These are phyloP conservation scores for Salix brachista DNA, from an alignment of 345 rosid genomes.

Conservation along the genomic window DNA sequence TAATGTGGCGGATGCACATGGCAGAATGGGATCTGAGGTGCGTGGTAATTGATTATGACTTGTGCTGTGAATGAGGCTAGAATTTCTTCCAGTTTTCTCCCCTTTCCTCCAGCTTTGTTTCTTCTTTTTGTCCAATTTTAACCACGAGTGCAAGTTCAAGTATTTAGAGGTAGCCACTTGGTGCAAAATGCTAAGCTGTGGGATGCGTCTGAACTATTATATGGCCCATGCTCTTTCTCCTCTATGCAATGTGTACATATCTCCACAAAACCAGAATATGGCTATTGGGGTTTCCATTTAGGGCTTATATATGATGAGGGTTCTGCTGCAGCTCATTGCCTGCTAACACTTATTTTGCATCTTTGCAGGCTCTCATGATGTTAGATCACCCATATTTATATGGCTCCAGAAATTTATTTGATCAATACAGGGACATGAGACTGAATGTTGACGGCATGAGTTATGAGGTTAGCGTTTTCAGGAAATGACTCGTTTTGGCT, in stretches of 20 bases:
- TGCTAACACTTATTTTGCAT: neutral
- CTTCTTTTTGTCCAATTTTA: neutral
- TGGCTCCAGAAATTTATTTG: constrained; percentile 51
- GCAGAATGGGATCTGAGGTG: constrained; percentile 24
- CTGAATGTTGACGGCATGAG: constrained; percentile 78
- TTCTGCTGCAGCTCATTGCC: neutral
- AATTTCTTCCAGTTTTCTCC: neutral
- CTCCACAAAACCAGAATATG: neutral
- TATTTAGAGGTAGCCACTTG: neutral
- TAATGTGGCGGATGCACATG: constrained; percentile 14
- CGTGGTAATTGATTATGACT: neutral
- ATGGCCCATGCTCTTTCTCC: neutral
- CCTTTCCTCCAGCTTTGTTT: neutral
- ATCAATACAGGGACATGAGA: constrained; percentile 85
- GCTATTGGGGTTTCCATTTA: neutral
- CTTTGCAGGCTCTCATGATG: constrained; percentile 52
- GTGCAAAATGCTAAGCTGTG: neutral
- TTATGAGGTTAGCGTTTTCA: constrained; percentile 58
- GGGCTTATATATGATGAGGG: neutral
- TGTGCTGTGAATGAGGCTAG: neutral
- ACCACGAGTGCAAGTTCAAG: neutral
- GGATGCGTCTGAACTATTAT: neutral
- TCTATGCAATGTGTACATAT: neutral
- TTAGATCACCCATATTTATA: constrained; percentile 48
- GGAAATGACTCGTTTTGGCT: neutral